Conservation (phyloP, 2,329 filamentous ascomycete species). For the Trichoderma pleuroti region DNA sequence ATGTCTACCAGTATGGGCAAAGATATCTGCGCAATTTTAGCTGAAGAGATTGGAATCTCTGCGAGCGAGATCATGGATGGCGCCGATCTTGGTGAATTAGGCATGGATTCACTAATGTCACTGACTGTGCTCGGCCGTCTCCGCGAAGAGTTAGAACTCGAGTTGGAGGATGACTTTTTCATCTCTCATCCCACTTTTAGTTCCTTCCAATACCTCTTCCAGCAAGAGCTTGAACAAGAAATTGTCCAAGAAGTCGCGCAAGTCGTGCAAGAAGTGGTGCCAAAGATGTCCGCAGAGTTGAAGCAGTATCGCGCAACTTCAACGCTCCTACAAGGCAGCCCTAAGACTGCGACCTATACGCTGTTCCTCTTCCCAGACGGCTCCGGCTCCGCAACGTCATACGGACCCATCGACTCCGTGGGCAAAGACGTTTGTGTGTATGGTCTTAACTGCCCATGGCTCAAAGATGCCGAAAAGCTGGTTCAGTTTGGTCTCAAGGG, state of each 20-base stretch:
- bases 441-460: constrained; percentile 58
- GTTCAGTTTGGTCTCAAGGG: constrained; percentile 11
- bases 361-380: constrained; percentile 45
- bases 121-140: constrained; percentile 54
- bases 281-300: not conserved
- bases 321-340: constrained; percentile 2
- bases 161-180: constrained; percentile 49
- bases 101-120: constrained; percentile 58
- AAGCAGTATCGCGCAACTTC: constrained; percentile 16
- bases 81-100: constrained; percentile 53
- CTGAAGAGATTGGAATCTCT: constrained; percentile 19
- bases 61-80: constrained; percentile 30
- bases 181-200: constrained; percentile 52
- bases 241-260: not conserved
- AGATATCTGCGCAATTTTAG: constrained; percentile 2
- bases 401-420: constrained; percentile 40
- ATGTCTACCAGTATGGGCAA: not conserved
- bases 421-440: constrained; percentile 46
- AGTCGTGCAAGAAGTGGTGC: not conserved
- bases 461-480: constrained; percentile 53
- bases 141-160: constrained; percentile 55
- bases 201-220: constrained; percentile 43
- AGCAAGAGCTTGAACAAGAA: not conserved
- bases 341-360: constrained; percentile 6
- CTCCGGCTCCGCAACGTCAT: constrained; percentile 62